Evolutionary conservation across 2,329 filamentous ascomycete species (phyloP).

Genomic region (Aspergillus uvarum): DNA sequence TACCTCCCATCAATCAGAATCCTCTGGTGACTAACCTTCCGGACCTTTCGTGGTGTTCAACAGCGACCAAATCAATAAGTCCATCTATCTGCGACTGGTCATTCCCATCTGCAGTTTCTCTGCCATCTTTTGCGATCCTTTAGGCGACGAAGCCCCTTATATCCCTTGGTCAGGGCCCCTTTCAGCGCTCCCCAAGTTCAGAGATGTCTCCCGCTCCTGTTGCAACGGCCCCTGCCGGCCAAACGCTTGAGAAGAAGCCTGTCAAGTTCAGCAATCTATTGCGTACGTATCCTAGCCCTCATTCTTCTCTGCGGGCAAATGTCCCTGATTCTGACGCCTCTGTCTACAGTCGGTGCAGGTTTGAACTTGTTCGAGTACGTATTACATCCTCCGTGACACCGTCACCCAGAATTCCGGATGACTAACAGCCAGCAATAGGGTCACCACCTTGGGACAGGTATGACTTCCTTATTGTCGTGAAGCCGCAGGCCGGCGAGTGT

Average conservation of each 20-base stretch:
- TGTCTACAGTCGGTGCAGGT: constrained; percentile 69
- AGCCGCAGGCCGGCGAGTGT: not conserved
- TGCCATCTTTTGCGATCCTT: constrained; percentile 23
- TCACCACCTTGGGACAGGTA: constrained; percentile 69
- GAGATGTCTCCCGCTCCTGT: constrained; percentile 51
- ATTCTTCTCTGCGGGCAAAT: not conserved
- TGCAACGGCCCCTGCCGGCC: constrained; percentile 50
- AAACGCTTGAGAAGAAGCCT: constrained; percentile 92
- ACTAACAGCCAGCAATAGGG: constrained; percentile 42
- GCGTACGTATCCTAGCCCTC: constrained; percentile 47
- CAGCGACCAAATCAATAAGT: not conserved
- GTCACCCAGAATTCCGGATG: not conserved
- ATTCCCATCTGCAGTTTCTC: constrained; percentile 5
- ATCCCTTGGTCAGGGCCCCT: constrained; percentile 98
- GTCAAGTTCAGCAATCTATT: constrained; percentile 99
- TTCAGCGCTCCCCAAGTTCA: constrained; percentile 60
- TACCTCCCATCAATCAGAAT: not conserved
- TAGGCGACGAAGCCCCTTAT: constrained; percentile 77
- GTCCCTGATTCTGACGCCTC: constrained; percentile 25
- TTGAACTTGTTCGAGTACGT: constrained; percentile 90
- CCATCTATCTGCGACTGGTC: constrained; percentile 12
- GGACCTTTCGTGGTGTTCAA: not conserved
- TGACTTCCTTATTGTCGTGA: constrained; percentile 1
- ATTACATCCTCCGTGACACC: not conserved
- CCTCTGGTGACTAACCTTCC: not conserved